phyloP scores from a whole-genome alignment of 306 rosid species.

The Hippophae tibetana region DNA sequence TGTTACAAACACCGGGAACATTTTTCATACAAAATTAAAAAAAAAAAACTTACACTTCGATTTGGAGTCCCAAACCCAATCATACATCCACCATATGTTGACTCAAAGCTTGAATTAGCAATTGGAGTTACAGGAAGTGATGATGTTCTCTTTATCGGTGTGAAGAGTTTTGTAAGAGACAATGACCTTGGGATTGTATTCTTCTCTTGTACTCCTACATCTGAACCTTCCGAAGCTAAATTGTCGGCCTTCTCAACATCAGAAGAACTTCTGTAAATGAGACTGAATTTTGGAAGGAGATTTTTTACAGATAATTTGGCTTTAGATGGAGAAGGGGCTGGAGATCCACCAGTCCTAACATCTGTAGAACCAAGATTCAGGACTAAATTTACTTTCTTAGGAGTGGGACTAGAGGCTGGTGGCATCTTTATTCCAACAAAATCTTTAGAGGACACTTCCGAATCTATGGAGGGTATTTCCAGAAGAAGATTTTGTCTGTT shows the following conservation, averaged over 20 bases:
- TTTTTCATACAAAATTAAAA: neutral
- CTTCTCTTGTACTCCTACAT: slow-evolving; percentile 44
- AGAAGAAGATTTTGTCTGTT: slow-evolving; percentile 51
- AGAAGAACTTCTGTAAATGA: slow-evolving; percentile 48
- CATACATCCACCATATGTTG: slow-evolving; percentile 42
- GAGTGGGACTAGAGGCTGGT: slow-evolving; percentile 62
- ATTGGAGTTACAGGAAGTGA: slow-evolving; percentile 83
- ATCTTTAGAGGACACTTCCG: slow-evolving; percentile 36
- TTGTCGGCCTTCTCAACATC: slow-evolving; percentile 49
- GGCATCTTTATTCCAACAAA: slow-evolving; percentile 67
- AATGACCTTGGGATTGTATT: slow-evolving; percentile 56
- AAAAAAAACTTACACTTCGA: slow-evolving; percentile 40
- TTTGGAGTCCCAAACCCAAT: slow-evolving; percentile 30
- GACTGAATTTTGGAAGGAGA: slow-evolving; percentile 68
- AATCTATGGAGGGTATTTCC: slow-evolving; percentile 57
- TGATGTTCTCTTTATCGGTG: slow-evolving; percentile 66
- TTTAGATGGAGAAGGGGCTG: slow-evolving; percentile 46
- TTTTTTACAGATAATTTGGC: slow-evolving; percentile 51
- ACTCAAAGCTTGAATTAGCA: slow-evolving; percentile 40
- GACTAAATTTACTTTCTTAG: slow-evolving; percentile 71
- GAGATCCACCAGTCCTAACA: slow-evolving; percentile 37
- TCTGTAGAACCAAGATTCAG: slow-evolving; percentile 47
- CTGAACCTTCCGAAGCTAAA: slow-evolving; percentile 39
- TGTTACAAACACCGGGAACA: no score
- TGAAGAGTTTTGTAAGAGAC: slow-evolving; percentile 66